Conservation (phyloP, 1,139 yeast species). For the Blastobotrys capitulatus region DNA sequence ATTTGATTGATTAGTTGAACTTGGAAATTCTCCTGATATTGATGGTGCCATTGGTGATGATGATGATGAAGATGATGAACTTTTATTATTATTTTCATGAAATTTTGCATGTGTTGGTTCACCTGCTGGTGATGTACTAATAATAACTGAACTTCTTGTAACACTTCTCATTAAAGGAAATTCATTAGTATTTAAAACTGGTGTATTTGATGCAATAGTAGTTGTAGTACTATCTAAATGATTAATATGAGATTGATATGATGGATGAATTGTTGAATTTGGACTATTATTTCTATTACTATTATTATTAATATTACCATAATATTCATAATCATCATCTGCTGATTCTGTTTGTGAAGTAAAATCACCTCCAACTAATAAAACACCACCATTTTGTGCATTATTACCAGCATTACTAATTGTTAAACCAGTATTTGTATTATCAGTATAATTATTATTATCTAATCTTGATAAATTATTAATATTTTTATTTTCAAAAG, state of each 20-base stretch:
- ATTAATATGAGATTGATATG: neutral
- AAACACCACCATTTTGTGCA: neutral
- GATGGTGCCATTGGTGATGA: neutral
- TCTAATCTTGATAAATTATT: neutral
- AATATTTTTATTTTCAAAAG: neutral
- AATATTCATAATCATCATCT: too few relatives aligned
- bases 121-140: neutral
- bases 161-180: neutral
- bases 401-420: neutral
- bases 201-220: neutral
- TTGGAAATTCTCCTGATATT: neutral
- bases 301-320: too few relatives aligned
- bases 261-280: neutral
- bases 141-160: neutral
- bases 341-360: neutral
- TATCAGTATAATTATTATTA: neutral
- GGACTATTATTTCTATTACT: neutral
- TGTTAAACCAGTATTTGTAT: neutral
- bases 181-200: neutral
- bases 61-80: neutral
- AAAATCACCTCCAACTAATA: constrained; percentile 2
- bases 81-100: neutral
- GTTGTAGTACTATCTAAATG: neutral
- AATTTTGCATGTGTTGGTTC: neutral
- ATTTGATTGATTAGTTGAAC: too few relatives aligned